These are phyloP conservation scores for Pterulicium gracile DNA, from an alignment of 1,284 basidiomycete genomes.

Conservation along the genomic window DNA sequence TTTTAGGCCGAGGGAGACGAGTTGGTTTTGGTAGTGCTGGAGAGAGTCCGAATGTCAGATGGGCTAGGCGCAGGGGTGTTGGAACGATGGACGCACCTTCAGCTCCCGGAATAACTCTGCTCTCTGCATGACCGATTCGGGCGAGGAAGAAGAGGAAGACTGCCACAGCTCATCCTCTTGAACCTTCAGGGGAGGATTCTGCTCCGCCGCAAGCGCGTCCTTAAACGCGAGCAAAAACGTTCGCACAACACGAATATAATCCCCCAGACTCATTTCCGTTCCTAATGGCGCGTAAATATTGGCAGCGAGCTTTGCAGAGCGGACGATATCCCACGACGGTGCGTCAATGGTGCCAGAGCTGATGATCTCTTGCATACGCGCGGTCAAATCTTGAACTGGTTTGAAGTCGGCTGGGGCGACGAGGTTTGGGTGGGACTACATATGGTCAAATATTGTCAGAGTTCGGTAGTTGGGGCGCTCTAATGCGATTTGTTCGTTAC, in stretches of 20 bases:
- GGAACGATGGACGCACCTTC: constrained; percentile 34
- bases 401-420: constrained; percentile 54
- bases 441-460: neutral
- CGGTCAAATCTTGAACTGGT: constrained; percentile 50
- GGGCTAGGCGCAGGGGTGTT: constrained; percentile 5
- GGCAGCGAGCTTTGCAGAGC: constrained; percentile 64
- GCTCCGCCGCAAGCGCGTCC: constrained; percentile 14
- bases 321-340: constrained; percentile 71
- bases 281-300: constrained; percentile 77
- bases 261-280: constrained; percentile 70
- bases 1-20: constrained; percentile 57
- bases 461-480: constrained; percentile 4
- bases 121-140: neutral
- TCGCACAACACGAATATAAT: constrained; percentile 66
- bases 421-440: constrained; percentile 58
- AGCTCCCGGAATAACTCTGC: constrained; percentile 44
- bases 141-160: too few species aligned
- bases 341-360: constrained; percentile 70
- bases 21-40: constrained; percentile 64
- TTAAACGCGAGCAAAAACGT: constrained; percentile 72
- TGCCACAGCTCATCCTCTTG: too few species aligned
- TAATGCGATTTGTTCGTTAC: too few species aligned
- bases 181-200: neutral
- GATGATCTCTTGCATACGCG: constrained; percentile 54
- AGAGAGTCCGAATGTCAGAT: neutral